Percentiles rank a stretch among this genome's conserved stretches.
These are phyloP conservation scores for Coleophoma cylindrospora DNA, from an alignment of 2,329 filamentous ascomycete genomes.

Conservation along the genomic window DNA sequence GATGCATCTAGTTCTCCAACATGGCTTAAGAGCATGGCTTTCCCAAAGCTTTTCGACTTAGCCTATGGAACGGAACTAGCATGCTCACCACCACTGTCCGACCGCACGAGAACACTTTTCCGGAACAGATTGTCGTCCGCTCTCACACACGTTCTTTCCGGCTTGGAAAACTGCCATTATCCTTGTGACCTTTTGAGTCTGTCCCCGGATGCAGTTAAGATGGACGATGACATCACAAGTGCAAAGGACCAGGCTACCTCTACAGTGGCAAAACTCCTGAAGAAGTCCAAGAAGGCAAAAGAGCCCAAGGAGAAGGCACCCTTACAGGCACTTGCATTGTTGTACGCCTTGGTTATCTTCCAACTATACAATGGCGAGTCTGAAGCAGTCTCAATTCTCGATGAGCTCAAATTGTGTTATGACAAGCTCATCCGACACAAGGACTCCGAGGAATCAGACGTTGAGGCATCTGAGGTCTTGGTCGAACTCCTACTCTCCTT, in stretches of 20 bases:
- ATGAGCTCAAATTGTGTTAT: slow-evolving; percentile 75
- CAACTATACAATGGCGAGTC: slow-evolving; percentile 88
- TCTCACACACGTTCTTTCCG: slow-evolving; percentile 51
- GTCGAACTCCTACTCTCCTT: slow-evolving; percentile 90
- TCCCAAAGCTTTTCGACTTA: slow-evolving; percentile 39
- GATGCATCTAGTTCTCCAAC: slow-evolving; percentile 12
- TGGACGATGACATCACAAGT: slow-evolving; percentile 49
- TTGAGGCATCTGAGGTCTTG: slow-evolving; percentile 62
- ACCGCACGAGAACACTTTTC: slow-evolving; percentile 48
- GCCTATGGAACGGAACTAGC: slow-evolving; percentile 42
- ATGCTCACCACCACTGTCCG: slow-evolving; percentile 38
- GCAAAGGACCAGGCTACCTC: slow-evolving; percentile 47
- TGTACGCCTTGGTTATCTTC: slow-evolving; percentile 80
- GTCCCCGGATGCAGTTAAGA: slow-evolving; percentile 36
- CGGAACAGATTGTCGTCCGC: slow-evolving; percentile 53
- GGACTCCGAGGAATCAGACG: slow-evolving; percentile 44
- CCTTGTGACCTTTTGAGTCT: slow-evolving; percentile 21
- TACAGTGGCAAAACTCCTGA: slow-evolving; percentile 47
- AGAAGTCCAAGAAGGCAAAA: slow-evolving; percentile 29
- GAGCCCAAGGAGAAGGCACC: slow-evolving; percentile 20
- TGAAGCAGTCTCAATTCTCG: slow-evolving; percentile 76
- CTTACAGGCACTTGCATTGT: slow-evolving; percentile 65
- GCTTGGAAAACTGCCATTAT: slow-evolving; percentile 44
- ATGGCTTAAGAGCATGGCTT: slow-evolving; percentile 19
- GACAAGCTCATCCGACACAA: slow-evolving; percentile 52